Conservation (phyloP, 257 asterid species). For the Anisodus acutangulus region DNA sequence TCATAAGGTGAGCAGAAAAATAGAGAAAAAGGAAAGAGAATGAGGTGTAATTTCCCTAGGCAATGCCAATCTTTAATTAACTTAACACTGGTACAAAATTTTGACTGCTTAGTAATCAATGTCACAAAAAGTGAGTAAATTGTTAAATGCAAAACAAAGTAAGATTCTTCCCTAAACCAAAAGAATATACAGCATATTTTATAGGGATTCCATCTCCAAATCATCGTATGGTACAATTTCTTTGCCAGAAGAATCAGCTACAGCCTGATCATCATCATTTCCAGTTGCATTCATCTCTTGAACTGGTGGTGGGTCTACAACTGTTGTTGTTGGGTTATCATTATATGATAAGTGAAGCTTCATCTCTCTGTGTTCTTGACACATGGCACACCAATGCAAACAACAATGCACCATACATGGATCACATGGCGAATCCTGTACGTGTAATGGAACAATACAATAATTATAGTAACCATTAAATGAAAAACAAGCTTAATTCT, state of each 20-base stretch:
- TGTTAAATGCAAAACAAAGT: neutral
- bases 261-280: slow-evolving; percentile 26
- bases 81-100: neutral
- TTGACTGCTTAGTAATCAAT: neutral
- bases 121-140: slow-evolving; percentile 17
- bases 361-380: slow-evolving; percentile 85
- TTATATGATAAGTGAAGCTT: slow-evolving; percentile 50
- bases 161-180: neutral
- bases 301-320: slow-evolving; percentile 56
- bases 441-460: neutral
- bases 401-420: slow-evolving; percentile 86
- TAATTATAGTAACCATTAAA: neutral
- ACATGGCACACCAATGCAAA: slow-evolving; percentile 88
- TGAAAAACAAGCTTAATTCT: too few species aligned
- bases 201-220: slow-evolving; percentile 59
- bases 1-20: neutral
- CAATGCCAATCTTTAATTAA: neutral
- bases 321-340: slow-evolving; percentile 32
- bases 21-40: neutral
- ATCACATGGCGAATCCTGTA: slow-evolving; percentile 83
- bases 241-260: slow-evolving; percentile 35
- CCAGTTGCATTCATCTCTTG: slow-evolving; percentile 62
- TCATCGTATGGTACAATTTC: slow-evolving; percentile 39
- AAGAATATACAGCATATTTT: neutral
- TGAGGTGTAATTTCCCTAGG: neutral